Evolutionary conservation across 176 grass and related monocot genomes (phyloP), one percentile per base, ranked within the genome.

Genomic region (Tillandsia leiboldiana): DNA sequence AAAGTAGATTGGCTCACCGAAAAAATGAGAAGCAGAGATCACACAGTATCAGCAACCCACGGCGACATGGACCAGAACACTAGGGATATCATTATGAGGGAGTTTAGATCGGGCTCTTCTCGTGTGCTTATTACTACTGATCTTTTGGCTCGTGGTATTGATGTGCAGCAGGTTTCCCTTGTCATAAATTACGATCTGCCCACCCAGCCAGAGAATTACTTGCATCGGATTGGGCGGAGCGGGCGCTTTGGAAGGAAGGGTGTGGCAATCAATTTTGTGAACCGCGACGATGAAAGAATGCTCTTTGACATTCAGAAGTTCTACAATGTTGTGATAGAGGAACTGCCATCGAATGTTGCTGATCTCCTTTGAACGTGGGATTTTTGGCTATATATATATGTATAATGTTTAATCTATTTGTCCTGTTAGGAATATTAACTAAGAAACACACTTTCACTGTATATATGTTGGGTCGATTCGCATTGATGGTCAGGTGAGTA

Each of bases 161-260:
- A 71, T 71, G 53, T 79, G 68, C 42, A 70, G 26, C 65, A 67
- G 33, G 65, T 67, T 14, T 67, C 65, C 12, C 65, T 67, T 0
- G 65, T 67, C 67, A 70, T 70, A 70, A 70, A 70, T 26, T 70
- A 70, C 26, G 67, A 70, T 70, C 67, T 70, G 67, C 67, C 67
- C 50, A 70, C 49, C n/a, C 67, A 70, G 49, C 49, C 67, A 52
- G 67, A 70, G 49, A 70, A 70, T 50, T 70, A 70, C 26, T 50
- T 70, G 17, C 67, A 70, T 70, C 67, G 67, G 50, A 70, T 70
- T 70, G 67, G 67, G 26, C 50, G 49, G 51, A 70, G 67, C 26
- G 67, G 67, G 12, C 48, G 48, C 1, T 67, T 67, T 42, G 65
- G 65, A 67, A 67, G 65, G 65, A 67, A 67, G 12, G 65, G 65